Conservation (phyloP, 78 protist genomes). For the Dictyostelium firmibasis region DNA sequence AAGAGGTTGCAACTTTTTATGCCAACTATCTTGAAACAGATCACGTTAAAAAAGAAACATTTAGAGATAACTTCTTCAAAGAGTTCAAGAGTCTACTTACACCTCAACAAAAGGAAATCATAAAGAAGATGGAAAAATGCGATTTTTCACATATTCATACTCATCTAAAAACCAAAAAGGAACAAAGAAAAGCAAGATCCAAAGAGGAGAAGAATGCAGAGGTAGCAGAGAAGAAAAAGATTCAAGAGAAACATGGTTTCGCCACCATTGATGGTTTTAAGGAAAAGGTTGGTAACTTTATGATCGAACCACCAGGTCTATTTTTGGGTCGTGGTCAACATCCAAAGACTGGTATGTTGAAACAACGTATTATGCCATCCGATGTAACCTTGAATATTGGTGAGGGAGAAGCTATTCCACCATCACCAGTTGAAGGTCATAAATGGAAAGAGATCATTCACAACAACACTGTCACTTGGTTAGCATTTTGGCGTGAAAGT, state of each 20-base stretch:
- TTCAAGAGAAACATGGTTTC: constrained; percentile 83
- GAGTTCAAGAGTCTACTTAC: constrained; percentile 64
- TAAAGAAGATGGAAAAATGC: constrained; percentile 65
- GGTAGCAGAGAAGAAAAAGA: constrained; percentile 77
- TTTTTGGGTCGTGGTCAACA: constrained; percentile 99
- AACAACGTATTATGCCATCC: constrained; percentile 96
- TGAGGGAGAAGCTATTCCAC: constrained; percentile 87
- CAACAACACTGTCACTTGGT: constrained; percentile 95
- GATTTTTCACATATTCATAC: constrained; percentile 92
- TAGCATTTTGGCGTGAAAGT: constrained; percentile 97
- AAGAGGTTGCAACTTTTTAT: constrained; percentile 95
- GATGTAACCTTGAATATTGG: constrained; percentile 97
- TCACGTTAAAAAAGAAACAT: constrained; percentile 83
- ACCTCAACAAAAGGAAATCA: constrained; percentile 32
- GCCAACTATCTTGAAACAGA: constrained; percentile 93
- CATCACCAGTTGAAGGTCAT: constrained; percentile 92
- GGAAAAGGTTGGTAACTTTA: constrained; percentile 95
- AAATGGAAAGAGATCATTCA: constrained; percentile 89
- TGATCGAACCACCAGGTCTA: constrained; percentile 99
- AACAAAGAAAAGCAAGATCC: constrained; percentile 76
- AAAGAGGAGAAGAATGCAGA: constrained; percentile 87
- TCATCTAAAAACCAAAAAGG: constrained; percentile 61
- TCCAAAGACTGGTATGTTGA: constrained; percentile 96
- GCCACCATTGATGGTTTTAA: constrained; percentile 95
- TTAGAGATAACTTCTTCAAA: constrained; percentile 92